Evolutionary conservation across 2,329 filamentous ascomycete species (phyloP).

Genomic region (Catunica adiposa): DNA sequence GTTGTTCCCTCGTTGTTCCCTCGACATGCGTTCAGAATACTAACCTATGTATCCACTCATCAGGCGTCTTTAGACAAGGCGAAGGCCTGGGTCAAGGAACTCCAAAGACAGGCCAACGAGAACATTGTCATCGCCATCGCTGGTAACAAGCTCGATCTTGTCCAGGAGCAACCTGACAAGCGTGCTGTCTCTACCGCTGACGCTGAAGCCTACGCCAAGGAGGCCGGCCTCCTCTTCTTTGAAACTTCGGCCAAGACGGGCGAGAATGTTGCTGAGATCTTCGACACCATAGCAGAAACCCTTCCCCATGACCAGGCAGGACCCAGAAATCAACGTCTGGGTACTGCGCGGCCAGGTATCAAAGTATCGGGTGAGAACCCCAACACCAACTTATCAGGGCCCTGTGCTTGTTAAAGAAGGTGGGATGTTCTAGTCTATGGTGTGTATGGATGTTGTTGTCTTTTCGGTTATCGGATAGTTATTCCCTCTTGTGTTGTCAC

Average conservation of each 20-base stretch:
- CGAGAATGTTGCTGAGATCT: slow-evolving; percentile 88
- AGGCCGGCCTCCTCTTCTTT: slow-evolving; percentile 91
- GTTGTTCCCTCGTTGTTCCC: background rate
- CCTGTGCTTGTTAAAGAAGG: slow-evolving; percentile 36
- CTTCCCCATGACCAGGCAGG: slow-evolving; percentile 89
- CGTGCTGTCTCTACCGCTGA: slow-evolving; percentile 77
- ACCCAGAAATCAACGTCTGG: slow-evolving; percentile 64
- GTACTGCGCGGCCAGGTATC: slow-evolving; percentile 39
- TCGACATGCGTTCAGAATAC: background rate
- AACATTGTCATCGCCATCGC: slow-evolving; percentile 98
- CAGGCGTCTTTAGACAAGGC: slow-evolving; percentile 96
- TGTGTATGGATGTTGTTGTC: background rate
- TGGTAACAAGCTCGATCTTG: slow-evolving; percentile 94
- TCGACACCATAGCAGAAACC: slow-evolving; percentile 96
- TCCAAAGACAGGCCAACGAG: slow-evolving; percentile 96
- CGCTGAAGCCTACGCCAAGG: slow-evolving; percentile 85
- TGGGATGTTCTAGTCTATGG: no score
- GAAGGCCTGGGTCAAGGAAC: slow-evolving; percentile 97
- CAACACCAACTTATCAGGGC: slow-evolving; percentile 39
- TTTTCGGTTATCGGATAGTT: slow-evolving; percentile 1
- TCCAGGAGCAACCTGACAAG: slow-evolving; percentile 88
- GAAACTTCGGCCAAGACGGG: slow-evolving; percentile 96
- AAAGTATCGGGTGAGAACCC: slow-evolving; percentile 39
- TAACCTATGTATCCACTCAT: slow-evolving; percentile 15
- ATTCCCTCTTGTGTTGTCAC: background rate